Evolutionary conservation across 352 stramenopile species (phyloP), one percentile per base, ranked within the genome.

Genomic region (Pythium rhizo-oryzae): DNA sequence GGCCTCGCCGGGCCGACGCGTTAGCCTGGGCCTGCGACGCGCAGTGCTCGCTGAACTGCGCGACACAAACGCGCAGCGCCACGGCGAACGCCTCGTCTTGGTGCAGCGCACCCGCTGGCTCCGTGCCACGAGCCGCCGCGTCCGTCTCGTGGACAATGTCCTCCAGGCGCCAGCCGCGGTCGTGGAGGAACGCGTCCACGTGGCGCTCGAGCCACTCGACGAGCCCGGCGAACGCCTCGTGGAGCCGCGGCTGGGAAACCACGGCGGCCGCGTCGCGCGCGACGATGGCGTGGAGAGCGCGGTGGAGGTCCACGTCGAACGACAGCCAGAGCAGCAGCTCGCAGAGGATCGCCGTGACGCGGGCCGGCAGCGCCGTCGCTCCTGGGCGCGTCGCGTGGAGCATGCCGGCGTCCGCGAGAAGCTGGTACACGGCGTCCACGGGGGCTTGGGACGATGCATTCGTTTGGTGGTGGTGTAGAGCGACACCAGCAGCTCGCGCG

Each of bases 311-410:
- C 28, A 57, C 47, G 59, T 65, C 59, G 30, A 65, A 65, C 30
- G 59, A 44, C 30, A 65, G 59, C 59, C 59, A 65, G 21, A 62
- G 56, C 41, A 62, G 56, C 56, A 62, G 24, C 56, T 62, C 56
- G 35, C 41, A 54, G 12, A 62, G 41, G 18, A 62, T 62, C 41
- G 56, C 56, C 24, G 43, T 52, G 41, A 62, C 15, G 18, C 54
- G 41, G 43, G 25, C 25, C 7, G 56, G 39, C 37, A 54, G 23
- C 15, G 24, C 4, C 18, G 41, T 43, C 37, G 37, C 37, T 43
- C 8, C 8, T 43, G 15, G 8, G 37, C 8, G 37, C 15, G 15
- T 8, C 37, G 37, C 18, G 12, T 44, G 39, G 21, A 53, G 15
- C 39, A 24, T 18, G 6, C 56, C 41, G 7, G 37, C 9, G 43